Evolutionary conservation across 768 basidiomycete genomes (phyloP), one percentile per base, ranked within the genome.

Genomic region (Termitomyces sp.): DNA sequence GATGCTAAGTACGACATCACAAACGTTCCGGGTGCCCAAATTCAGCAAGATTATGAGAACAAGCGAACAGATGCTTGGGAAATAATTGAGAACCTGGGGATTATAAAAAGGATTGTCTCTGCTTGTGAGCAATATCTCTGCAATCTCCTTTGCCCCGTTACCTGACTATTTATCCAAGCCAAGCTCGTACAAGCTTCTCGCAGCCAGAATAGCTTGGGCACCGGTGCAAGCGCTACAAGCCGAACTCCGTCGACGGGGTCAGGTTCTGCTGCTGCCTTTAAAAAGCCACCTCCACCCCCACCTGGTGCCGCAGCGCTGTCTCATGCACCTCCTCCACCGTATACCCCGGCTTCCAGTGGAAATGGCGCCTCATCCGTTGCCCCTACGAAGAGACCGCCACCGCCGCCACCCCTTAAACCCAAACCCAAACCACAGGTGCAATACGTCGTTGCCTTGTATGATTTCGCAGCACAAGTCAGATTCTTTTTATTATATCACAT

Each of bases 381-480:
- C 38, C 79, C 80, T 1, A 77, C 82, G 41, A 93, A 89, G 74
- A 83, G 88, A 0, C 91, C 95, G 0, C 95, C 95, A 0, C 96
- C 96, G 0, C 96, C 96, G 0, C 96, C 96, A 8, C 89, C 94
- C 2, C 69, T 95, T 66, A 95, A 94, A 74, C 85, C 92, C 1
- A 95, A 94, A 70, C 92, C 92, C 5, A 91, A 89, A 71, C 77
- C 81, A 1, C 76, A 76, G 53, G 74, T 80, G 3, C 82, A 87
- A 71, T 94, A 93, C 67, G 94, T 95, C 28, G 88, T 92, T 10
- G 97, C 97, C 33, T 69, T 98, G 68, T 99, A 97, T 69, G 97
- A 99, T 72, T 99, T 96, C 70, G 81, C 79, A 38, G 93, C 97
- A 20, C 95, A 96, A 82, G 88, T 86, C 68, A 56, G 77, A 68